Evolutionary conservation across 1,284 basidiomycete species (phyloP).

Genomic region (Abortiporus biennis): DNA sequence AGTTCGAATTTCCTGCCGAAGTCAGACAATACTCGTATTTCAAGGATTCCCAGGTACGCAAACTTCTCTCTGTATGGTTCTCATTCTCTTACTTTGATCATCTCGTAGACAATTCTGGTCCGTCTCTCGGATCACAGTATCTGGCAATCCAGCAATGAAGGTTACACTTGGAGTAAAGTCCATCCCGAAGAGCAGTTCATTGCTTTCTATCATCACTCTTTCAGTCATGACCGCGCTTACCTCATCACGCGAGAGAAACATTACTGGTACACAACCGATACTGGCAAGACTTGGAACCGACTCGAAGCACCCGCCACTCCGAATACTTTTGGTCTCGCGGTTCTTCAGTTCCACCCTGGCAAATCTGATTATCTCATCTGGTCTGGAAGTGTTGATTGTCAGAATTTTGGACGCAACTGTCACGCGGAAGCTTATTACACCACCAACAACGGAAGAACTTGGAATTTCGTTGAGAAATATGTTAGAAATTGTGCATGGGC

Average conservation of each 20-base stretch:
- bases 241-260: slow-evolving; percentile 69
- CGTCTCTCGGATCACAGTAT: slow-evolving; percentile 73
- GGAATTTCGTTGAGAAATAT: slow-evolving; percentile 80
- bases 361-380: slow-evolving; percentile 85
- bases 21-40: slow-evolving; percentile 86
- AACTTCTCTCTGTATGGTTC: background rate
- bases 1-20: slow-evolving; percentile 70
- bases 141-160: slow-evolving; percentile 95
- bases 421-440: slow-evolving; percentile 72
- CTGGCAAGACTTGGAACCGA: slow-evolving; percentile 69
- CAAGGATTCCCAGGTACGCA: slow-evolving; percentile 56
- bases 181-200: slow-evolving; percentile 63
- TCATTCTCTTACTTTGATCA: background rate
- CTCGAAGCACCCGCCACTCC: slow-evolving; percentile 62
- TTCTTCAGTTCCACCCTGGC: slow-evolving; percentile 85
- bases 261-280: slow-evolving; percentile 82
- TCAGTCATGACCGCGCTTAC: slow-evolving; percentile 79
- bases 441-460: slow-evolving; percentile 71
- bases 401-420: slow-evolving; percentile 42
- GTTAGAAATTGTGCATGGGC: slow-evolving; percentile 94
- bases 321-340: slow-evolving; percentile 73
- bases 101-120: slow-evolving; percentile 73
- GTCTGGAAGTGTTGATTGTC: slow-evolving; percentile 76
- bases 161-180: slow-evolving; percentile 82
- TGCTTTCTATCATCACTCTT: slow-evolving; percentile 82